Evolutionary conservation across 139 green algal species (phyloP).

Genomic region (Chara braunii): DNA sequence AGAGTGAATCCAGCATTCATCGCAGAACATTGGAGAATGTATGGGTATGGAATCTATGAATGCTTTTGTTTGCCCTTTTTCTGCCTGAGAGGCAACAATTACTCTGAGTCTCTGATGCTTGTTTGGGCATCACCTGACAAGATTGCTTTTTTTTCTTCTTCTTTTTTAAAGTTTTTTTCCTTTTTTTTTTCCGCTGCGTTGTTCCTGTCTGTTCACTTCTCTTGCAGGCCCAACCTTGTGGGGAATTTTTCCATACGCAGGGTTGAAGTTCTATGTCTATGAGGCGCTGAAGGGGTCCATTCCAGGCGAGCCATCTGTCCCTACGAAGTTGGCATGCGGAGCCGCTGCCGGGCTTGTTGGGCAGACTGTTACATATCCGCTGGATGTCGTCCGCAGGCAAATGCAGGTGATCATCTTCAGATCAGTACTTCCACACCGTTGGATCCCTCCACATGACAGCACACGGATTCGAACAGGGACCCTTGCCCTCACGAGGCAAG

Average conservation of each 20-base stretch:
- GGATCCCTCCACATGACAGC: not conserved
- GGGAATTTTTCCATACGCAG: constrained; percentile 88
- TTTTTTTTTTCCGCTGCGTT: not conserved
- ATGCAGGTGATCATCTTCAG: constrained; percentile 81
- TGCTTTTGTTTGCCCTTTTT: too few species aligned
- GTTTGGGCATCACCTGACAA: too few species aligned
- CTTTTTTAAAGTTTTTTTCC: not conserved
- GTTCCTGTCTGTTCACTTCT: constrained; percentile 10
- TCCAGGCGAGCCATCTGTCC: constrained; percentile 52
- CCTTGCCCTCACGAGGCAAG: too few species aligned
- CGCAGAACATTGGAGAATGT: too few species aligned
- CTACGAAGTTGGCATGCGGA: constrained; percentile 69
- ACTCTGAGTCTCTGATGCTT: too few species aligned
- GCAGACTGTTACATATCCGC: constrained; percentile 73
- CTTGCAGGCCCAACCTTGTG: constrained; percentile 60
- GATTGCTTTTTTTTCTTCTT: not conserved
- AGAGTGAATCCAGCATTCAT: too few species aligned
- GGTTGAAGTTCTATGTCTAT: constrained; percentile 88
- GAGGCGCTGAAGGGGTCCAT: constrained; percentile 61
- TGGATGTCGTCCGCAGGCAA: constrained; percentile 79
- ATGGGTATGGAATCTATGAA: too few species aligned
- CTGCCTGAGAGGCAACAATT: too few species aligned
- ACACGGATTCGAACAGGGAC: not conserved
- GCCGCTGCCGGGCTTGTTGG: constrained; percentile 69
- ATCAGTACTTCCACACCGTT: not conserved